phyloP scores from a whole-genome alignment of 805 yeast genomes.

The Brettanomyces nanus region DNA sequence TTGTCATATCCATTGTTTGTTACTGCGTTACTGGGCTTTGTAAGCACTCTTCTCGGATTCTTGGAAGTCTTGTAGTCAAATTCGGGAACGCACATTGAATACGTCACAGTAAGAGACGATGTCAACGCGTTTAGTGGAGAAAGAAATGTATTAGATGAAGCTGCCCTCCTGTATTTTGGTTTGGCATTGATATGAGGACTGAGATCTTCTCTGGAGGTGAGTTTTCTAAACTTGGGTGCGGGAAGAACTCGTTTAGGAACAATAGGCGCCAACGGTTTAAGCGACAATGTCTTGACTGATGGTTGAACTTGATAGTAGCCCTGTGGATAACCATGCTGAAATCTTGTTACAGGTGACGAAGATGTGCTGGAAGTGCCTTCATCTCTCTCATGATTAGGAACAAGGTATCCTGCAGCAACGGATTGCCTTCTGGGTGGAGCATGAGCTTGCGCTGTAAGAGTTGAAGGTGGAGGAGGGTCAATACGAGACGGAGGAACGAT shows the following conservation, averaged over 20 bases:
- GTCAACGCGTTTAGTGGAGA: slow-evolving; percentile 82
- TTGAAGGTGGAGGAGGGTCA: slow-evolving; percentile 22
- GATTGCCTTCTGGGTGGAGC: slow-evolving; percentile 23
- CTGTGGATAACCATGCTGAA: too few relatives aligned
- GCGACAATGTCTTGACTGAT: not conserved
- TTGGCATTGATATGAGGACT: slow-evolving; percentile 52
- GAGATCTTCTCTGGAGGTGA: slow-evolving; percentile 41
- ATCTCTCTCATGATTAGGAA: not conserved
- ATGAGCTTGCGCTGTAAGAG: slow-evolving; percentile 6
- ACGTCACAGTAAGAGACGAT: slow-evolving; percentile 67
- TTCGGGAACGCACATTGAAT: slow-evolving; percentile 74
- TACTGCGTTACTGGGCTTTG: slow-evolving; percentile 84
- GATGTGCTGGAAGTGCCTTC: not conserved
- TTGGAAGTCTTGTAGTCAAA: slow-evolving; percentile 77
- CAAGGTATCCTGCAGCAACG: slow-evolving; percentile 14
- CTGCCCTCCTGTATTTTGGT: slow-evolving; percentile 65
- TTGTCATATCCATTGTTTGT: slow-evolving; percentile 82
- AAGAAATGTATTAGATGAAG: slow-evolving; percentile 46
- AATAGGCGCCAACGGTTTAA: not conserved
- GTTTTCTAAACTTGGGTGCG: slow-evolving; percentile 38
- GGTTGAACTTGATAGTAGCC: not conserved
- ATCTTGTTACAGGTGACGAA: not conserved
- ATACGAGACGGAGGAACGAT: slow-evolving; percentile 27
- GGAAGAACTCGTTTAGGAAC: too few relatives aligned
- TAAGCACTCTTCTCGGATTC: slow-evolving; percentile 86